Conservation (phyloP, 768 basidiomycete species). For the Tephrocybe sp. region DNA sequence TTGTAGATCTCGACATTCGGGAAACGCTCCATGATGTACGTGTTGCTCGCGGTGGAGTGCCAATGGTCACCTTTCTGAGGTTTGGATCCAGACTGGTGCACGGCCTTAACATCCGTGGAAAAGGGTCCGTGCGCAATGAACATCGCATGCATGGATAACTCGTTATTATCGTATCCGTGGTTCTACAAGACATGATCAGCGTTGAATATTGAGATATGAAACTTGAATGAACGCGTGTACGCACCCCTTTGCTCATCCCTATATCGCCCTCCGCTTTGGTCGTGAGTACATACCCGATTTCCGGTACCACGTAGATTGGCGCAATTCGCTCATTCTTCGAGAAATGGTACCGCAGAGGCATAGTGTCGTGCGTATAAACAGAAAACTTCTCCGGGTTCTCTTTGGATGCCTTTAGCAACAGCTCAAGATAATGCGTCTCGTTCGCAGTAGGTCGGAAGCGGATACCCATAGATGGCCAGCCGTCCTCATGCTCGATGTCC, state of each 20-base stretch:
- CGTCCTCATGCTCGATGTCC: constrained; percentile 72
- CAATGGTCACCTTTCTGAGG: constrained; percentile 36
- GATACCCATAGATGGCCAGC: constrained; percentile 89
- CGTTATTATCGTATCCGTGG: constrained; percentile 87
- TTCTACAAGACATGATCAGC: constrained; percentile 42
- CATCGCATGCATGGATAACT: constrained; percentile 78
- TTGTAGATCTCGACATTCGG: constrained; percentile 84
- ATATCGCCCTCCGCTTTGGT: constrained; percentile 55
- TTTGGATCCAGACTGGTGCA: constrained; percentile 40
- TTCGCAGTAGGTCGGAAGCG: constrained; percentile 67
- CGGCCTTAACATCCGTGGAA: constrained; percentile 60
- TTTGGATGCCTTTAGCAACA: constrained; percentile 50
- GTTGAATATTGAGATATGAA: not conserved
- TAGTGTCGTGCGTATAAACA: constrained; percentile 76
- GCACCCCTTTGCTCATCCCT: constrained; percentile 73
- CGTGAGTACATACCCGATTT: constrained; percentile 78
- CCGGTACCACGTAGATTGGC: constrained; percentile 82
- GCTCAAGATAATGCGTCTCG: constrained; percentile 48
- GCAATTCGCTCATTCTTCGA: constrained; percentile 73
- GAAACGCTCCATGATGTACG: constrained; percentile 81
- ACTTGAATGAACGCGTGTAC: constrained; percentile 23
- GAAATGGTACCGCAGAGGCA: constrained; percentile 84
- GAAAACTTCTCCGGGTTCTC: constrained; percentile 64
- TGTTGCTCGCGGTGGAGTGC: constrained; percentile 63
- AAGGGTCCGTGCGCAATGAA: constrained; percentile 94